These are phyloP conservation scores for Lepiota brunneoincarnata DNA, from an alignment of 768 basidiomycete species.

Conservation along the genomic window DNA sequence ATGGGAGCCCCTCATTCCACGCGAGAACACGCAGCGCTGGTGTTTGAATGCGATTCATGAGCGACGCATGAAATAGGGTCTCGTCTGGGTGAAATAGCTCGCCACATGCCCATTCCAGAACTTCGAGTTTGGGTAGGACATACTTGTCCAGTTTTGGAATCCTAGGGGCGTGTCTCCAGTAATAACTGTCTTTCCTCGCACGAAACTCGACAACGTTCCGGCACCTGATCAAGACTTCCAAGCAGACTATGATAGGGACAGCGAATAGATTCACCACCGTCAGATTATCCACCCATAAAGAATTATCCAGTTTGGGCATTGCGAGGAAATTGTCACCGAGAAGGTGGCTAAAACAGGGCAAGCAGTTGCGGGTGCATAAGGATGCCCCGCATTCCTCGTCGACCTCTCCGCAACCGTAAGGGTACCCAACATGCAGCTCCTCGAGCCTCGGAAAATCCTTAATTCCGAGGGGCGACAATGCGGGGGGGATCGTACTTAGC, in stretches of 20 bases:
- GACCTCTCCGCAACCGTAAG: too few species aligned
- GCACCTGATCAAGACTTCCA: not conserved
- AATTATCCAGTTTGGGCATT: too few species aligned
- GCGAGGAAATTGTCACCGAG: too few species aligned
- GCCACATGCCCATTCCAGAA: not conserved
- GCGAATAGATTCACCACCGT: not conserved
- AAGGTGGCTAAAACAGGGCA: not conserved
- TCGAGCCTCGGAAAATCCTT: not conserved
- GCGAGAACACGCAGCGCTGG: not conserved
- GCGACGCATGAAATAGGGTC: not conserved
- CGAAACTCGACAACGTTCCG: not conserved
- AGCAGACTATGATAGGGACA: not conserved
- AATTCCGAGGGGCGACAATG: not conserved
- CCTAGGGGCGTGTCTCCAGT: not conserved
- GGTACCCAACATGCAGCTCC: not conserved
- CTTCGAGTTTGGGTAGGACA: not conserved
- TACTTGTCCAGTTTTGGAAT: not conserved
- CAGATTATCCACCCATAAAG: not conserved
- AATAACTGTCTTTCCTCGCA: not conserved
- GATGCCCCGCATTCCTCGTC: not conserved
- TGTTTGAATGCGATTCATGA: not conserved
- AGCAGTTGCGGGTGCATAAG: not conserved
- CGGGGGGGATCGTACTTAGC: not conserved
- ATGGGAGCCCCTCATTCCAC: not conserved
- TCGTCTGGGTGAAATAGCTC: too few species aligned